Conservation (phyloP, 2,329 filamentous ascomycete species). For the Microdochium paspali region DNA sequence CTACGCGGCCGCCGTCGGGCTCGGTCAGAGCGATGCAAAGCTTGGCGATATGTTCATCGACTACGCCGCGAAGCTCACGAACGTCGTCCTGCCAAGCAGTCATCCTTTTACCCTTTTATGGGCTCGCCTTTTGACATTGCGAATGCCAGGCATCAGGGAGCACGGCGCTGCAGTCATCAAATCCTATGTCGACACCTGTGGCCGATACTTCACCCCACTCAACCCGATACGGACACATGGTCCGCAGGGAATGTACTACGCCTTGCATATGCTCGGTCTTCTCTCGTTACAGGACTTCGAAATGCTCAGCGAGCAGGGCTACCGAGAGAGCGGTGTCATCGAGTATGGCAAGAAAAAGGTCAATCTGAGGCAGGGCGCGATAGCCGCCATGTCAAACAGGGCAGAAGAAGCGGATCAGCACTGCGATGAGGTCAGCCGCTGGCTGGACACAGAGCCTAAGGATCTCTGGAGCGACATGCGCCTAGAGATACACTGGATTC, state of each 20-base stretch:
- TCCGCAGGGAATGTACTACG: slow-evolving; percentile 2
- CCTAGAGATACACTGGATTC: slow-evolving; percentile 1
- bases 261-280: slow-evolving; percentile 1
- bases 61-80: slow-evolving; percentile 15
- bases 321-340: neutral
- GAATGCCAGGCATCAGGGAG: neutral
- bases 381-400: neutral
- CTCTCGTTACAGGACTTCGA: neutral
- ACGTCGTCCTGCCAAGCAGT: slow-evolving; percentile 10
- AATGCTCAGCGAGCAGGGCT: neutral
- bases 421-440: neutral
- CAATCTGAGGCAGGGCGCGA: neutral
- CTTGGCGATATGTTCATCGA: slow-evolving; percentile 15
- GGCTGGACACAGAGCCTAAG: slow-evolving; percentile 2
- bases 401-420: neutral
- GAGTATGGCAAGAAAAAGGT: neutral
- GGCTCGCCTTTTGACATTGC: slow-evolving; percentile 7
- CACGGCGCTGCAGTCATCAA: slow-evolving; percentile 1
- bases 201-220: slow-evolving; percentile 1
- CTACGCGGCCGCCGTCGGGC: slow-evolving; percentile 16
- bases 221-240: neutral
- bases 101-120: slow-evolving; percentile 18
- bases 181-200: slow-evolving; percentile 2
- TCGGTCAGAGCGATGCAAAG: slow-evolving; percentile 10
- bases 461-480: slow-evolving; percentile 1